phyloP scores from a whole-genome alignment of 129 eudicot genomes.

The Solidago caesia region DNA sequence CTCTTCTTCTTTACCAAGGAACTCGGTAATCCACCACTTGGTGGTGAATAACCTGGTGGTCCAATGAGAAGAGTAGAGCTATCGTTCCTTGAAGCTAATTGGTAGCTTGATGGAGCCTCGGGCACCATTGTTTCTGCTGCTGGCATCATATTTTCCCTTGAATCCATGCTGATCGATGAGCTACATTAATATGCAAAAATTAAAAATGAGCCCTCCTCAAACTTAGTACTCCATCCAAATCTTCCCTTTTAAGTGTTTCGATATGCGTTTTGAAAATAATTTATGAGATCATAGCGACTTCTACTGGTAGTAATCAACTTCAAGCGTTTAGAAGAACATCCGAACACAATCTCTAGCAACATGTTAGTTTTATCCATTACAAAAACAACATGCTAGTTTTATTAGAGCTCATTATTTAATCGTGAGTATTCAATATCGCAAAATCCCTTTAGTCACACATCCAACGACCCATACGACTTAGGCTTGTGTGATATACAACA shows the following conservation, averaged over 20 bases:
- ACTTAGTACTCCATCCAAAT: background rate
- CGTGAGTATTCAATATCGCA: background rate
- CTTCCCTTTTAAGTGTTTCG: background rate
- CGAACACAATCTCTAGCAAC: background rate
- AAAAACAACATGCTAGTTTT: background rate
- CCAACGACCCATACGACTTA: too few species aligned
- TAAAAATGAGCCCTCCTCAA: background rate
- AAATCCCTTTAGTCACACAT: too few species aligned
- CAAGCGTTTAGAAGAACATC: background rate
- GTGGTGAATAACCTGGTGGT: constrained; percentile 30
- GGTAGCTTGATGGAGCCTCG: constrained; percentile 56
- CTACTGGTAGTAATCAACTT: background rate
- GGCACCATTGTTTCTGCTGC: constrained; percentile 50
- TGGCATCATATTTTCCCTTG: constrained; percentile 38
- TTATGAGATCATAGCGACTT: too few species aligned
- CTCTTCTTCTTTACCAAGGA: constrained; percentile 69
- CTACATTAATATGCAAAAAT: background rate
- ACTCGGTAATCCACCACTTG: constrained; percentile 25
- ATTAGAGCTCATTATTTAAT: background rate
- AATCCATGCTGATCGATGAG: constrained; percentile 47
- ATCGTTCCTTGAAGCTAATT: constrained; percentile 50
- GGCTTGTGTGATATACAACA: too few species aligned
- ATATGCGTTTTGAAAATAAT: background rate
- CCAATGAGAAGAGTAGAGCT: constrained; percentile 23
- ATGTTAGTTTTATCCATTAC: too few species aligned